Evolutionary conservation across 2,329 filamentous ascomycete genomes (phyloP).

Genomic region (Penicillium oxalicum): DNA sequence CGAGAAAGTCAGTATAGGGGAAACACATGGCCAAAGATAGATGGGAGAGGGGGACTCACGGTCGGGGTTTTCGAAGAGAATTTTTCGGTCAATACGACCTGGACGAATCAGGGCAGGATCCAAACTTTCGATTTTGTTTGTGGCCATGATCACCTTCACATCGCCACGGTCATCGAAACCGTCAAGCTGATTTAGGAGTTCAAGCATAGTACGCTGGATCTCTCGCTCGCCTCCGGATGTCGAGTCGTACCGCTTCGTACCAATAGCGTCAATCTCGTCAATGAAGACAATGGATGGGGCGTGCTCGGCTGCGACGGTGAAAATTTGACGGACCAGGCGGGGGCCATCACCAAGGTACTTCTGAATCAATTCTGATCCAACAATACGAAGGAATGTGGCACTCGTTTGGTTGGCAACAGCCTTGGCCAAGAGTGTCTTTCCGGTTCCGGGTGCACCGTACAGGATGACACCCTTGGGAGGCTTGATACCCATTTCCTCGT

Average conservation of each 20-base stretch:
- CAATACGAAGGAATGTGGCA: constrained; percentile 93
- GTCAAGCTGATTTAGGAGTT: constrained; percentile 95
- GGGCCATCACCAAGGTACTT: constrained; percentile 98
- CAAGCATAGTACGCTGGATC: constrained; percentile 96
- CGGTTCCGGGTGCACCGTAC: constrained; percentile 93
- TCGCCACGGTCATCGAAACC: constrained; percentile 98
- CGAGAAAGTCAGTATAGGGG: constrained; percentile 17
- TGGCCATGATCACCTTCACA: constrained; percentile 99
- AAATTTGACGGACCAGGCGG: constrained; percentile 88
- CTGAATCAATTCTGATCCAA: constrained; percentile 94
- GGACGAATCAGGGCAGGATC: constrained; percentile 94
- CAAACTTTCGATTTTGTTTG: constrained; percentile 98
- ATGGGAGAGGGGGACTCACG: constrained; percentile 43
- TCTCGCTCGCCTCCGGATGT: constrained; percentile 95
- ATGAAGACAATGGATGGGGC: constrained; percentile 98
- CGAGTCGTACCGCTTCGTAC: constrained; percentile 97
- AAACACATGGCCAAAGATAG: neutral
- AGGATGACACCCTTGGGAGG: constrained; percentile 98
- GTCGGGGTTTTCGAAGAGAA: constrained; percentile 68
- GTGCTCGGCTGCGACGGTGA: constrained; percentile 84
- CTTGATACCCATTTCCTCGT: constrained; percentile 99
- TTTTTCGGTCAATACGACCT: constrained; percentile 97
- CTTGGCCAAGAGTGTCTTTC: constrained; percentile 93
- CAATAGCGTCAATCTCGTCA: constrained; percentile 97
- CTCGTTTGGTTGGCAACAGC: constrained; percentile 99